Conservation (phyloP, 371 early-diverging fungal species). For the Parasitella parasitica region DNA sequence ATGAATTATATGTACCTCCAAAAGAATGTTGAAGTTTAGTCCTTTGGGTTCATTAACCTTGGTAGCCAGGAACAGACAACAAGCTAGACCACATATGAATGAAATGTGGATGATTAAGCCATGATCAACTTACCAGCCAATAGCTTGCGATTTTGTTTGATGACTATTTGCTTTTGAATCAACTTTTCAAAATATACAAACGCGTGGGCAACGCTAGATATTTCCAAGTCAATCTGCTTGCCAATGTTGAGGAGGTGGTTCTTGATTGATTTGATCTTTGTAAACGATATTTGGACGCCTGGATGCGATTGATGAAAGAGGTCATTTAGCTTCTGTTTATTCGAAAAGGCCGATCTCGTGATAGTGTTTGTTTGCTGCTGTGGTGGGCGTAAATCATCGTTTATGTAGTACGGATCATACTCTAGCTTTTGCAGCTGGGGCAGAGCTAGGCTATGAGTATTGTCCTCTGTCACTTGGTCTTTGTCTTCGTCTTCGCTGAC, state of each 20-base stretch:
- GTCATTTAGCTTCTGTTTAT: constrained; percentile 65
- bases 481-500: not conserved
- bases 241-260: constrained; percentile 51
- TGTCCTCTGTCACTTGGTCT: not conserved
- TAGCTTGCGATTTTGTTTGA: constrained; percentile 1
- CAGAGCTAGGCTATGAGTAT: not conserved
- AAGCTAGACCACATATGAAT: constrained; percentile 74
- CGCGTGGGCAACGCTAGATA: constrained; percentile 87
- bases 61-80: constrained; percentile 73
- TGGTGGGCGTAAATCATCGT: not conserved
- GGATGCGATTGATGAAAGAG: constrained; percentile 72
- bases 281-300: constrained; percentile 65
- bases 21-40: constrained; percentile 24
- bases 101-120: too few species aligned
- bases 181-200: constrained; percentile 95
- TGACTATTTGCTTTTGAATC: constrained; percentile 55
- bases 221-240: constrained; percentile 67
- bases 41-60: constrained; percentile 89
- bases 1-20: constrained; percentile 7
- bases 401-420: not conserved
- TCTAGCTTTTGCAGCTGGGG: not conserved
- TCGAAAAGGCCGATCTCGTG: not conserved
- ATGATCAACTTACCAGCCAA: not conserved
- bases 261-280: constrained; percentile 77
- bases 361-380: not conserved